A percentile compares a stretch with the other conserved stretches of the same genome.
phyloP scores from a whole-genome alignment of 2,329 filamentous ascomycete genomes.

The Aaosphaeria pasadenensis region DNA sequence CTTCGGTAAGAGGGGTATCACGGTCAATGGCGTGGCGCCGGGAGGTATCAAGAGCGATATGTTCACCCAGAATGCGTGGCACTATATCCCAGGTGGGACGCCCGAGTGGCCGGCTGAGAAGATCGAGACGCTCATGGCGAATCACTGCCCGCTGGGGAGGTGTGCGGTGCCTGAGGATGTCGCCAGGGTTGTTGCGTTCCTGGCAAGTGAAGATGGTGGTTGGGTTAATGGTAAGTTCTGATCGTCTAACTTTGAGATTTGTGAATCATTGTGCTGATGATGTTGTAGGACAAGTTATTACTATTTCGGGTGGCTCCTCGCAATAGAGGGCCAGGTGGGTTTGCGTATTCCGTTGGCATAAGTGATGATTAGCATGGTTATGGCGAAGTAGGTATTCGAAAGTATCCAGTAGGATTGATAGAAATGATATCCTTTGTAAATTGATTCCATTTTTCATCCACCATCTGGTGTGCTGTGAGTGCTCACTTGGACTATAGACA shows the following conservation, averaged over 20 bases:
- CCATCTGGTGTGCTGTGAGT: too few relatives aligned
- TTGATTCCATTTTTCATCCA: too few relatives aligned
- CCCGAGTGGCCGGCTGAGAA: slow-evolving; percentile 50
- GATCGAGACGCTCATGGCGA: slow-evolving; percentile 50
- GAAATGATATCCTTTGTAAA: too few relatives aligned
- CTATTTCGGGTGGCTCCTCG: slow-evolving; percentile 40
- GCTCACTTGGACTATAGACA: too few relatives aligned
- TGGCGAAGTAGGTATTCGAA: too few relatives aligned
- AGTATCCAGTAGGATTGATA: too few relatives aligned
- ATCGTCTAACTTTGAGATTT: background rate
- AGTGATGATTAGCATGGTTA: slow-evolving; percentile 3
- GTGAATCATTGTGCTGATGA: slow-evolving; percentile 2
- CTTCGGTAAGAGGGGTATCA: slow-evolving; percentile 65
- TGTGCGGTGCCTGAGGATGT: slow-evolving; percentile 49
- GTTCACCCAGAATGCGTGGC: slow-evolving; percentile 65
- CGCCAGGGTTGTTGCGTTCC: slow-evolving; percentile 40
- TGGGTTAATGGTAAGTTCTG: slow-evolving; percentile 36
- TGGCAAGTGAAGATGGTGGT: slow-evolving; percentile 38
- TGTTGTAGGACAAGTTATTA: slow-evolving; percentile 35
- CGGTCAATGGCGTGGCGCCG: slow-evolving; percentile 70
- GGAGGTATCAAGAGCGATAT: slow-evolving; percentile 75
- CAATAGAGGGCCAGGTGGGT: slow-evolving; percentile 49
- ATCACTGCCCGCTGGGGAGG: slow-evolving; percentile 48
- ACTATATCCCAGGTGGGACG: slow-evolving; percentile 48
- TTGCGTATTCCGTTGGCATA: slow-evolving; percentile 51